A percentile compares a stretch with the other conserved stretches of the same genome.
phyloP scores from a whole-genome alignment of 2,329 filamentous ascomycete species.

The Fusarium annulatum region DNA sequence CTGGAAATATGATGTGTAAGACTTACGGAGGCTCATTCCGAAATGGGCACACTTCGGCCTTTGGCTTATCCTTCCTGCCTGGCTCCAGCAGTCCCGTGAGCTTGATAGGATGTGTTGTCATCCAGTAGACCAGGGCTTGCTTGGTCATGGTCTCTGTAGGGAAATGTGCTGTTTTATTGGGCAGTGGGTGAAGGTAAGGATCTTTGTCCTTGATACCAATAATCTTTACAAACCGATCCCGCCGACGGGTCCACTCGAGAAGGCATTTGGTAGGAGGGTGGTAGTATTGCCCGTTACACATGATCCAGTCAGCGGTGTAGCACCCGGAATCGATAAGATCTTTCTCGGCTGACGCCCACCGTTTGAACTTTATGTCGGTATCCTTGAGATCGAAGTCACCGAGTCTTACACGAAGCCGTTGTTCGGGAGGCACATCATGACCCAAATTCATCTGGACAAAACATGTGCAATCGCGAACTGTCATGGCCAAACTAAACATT shows the following conservation, averaged over 20 bases:
- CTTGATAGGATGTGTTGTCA: slow-evolving; percentile 34
- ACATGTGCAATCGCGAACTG: slow-evolving; percentile 81
- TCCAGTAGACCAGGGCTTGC: slow-evolving; percentile 30
- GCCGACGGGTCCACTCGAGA: slow-evolving; percentile 46
- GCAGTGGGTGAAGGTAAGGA: neutral
- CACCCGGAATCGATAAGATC: slow-evolving; percentile 74
- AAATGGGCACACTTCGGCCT: slow-evolving; percentile 40
- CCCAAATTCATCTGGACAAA: slow-evolving; percentile 68
- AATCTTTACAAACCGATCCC: slow-evolving; percentile 34
- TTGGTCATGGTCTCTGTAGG: slow-evolving; percentile 23
- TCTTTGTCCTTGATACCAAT: slow-evolving; percentile 39
- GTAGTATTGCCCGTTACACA: slow-evolving; percentile 49
- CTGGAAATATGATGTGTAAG: slow-evolving; percentile 28
- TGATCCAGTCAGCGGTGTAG: slow-evolving; percentile 64
- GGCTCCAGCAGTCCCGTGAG: slow-evolving; percentile 41
- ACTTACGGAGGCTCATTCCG: slow-evolving; percentile 44
- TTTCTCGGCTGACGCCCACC: slow-evolving; percentile 75
- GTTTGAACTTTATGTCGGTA: slow-evolving; percentile 70
- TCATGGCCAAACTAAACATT: slow-evolving; percentile 78
- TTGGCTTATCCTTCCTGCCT: slow-evolving; percentile 40
- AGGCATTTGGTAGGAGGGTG: slow-evolving; percentile 52
- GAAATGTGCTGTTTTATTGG: slow-evolving; percentile 27
- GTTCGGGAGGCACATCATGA: slow-evolving; percentile 28
- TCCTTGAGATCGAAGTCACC: slow-evolving; percentile 85
- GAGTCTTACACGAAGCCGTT: slow-evolving; percentile 67